Conservation (phyloP, 257 asterid species). For the Handroanthus guayacan region DNA sequence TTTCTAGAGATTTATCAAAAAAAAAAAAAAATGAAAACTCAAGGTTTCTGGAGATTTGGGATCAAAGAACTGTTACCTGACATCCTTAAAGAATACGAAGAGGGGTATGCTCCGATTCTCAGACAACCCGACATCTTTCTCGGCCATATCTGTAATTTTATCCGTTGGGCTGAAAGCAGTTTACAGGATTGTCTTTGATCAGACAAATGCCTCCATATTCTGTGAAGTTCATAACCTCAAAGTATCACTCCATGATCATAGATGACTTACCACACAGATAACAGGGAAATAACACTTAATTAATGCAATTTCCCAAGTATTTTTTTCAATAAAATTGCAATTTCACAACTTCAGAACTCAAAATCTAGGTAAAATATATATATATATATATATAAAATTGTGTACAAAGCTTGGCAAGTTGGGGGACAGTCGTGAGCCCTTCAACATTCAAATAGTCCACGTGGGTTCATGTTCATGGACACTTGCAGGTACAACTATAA, state of each 20-base stretch:
- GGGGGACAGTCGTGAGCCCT: too few species aligned
- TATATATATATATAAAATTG: background rate
- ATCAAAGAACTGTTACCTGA: conserved; percentile 37
- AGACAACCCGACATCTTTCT: conserved; percentile 36
- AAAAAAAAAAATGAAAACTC: background rate
- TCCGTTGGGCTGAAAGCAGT: background rate
- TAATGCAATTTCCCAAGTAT: background rate
- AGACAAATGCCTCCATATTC: background rate
- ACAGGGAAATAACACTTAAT: background rate
- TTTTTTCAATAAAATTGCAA: background rate
- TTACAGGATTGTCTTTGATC: background rate
- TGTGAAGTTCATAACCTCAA: conserved; percentile 9
- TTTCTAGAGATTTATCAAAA: background rate
- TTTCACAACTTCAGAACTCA: background rate
- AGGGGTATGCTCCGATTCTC: conserved; percentile 37
- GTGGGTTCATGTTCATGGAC: too few species aligned
- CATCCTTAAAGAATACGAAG: conserved; percentile 48
- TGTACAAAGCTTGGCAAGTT: background rate
- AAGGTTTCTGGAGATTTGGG: background rate
- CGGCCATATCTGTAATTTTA: conserved; percentile 36
- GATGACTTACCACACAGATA: background rate
- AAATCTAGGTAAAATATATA: background rate
- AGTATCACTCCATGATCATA: background rate
- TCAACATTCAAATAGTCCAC: too few species aligned
- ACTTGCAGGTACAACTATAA: too few species aligned